Percentiles rank a stretch among this genome's conserved stretches.
Conservation (phyloP, 2,329 filamentous ascomycete species). For the Aspergillus persii region DNA sequence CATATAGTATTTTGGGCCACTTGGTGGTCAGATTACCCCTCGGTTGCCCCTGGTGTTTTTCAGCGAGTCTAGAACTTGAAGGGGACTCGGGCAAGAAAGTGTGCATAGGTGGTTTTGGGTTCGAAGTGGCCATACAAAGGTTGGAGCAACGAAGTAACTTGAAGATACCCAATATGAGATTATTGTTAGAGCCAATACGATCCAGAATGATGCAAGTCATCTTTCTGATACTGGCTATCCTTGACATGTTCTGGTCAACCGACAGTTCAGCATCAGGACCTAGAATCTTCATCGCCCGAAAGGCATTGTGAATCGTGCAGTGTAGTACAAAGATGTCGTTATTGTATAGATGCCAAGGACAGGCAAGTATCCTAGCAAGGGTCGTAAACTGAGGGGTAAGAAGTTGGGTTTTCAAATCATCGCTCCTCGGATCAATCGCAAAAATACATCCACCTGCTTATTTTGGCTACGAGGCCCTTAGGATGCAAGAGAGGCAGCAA, state of each 20-base stretch:
- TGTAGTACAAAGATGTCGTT: background rate
- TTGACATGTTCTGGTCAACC: background rate
- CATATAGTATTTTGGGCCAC: background rate
- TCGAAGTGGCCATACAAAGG: background rate
- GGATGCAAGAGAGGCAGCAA: background rate
- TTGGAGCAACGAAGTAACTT: background rate
- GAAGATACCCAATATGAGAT: conserved; percentile 9
- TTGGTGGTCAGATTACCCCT: background rate
- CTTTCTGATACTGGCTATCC: background rate
- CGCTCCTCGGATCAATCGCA: background rate
- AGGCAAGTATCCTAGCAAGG: background rate
- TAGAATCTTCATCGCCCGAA: background rate
- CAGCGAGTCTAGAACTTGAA: background rate
- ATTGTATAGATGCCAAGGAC: background rate
- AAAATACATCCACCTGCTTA: background rate
- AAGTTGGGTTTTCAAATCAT: background rate
- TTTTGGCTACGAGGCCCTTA: background rate
- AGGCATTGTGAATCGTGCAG: background rate
- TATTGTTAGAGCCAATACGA: conserved; percentile 13
- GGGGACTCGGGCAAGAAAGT: background rate
- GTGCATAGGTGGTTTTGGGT: conserved; percentile 1
- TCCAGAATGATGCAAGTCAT: conserved; percentile 1
- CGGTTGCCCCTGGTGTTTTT: background rate
- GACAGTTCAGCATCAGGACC: background rate
- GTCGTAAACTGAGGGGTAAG: background rate